Conservation (phyloP, 805 yeast species). For the Candida nitratophila region DNA sequence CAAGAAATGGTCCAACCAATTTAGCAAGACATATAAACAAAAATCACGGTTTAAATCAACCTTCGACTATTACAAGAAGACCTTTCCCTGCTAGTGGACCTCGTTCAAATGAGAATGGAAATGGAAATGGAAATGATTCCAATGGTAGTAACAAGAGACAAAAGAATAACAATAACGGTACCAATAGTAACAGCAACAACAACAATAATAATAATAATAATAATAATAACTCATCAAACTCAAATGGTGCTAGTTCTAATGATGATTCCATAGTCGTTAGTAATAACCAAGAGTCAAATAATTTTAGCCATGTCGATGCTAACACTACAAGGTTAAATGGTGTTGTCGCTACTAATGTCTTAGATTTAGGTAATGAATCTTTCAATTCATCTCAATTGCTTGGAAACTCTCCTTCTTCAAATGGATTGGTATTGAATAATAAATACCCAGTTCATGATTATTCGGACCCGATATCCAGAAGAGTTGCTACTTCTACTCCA, state of each 20-base stretch:
- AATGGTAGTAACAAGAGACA: too few species aligned
- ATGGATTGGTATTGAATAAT: background rate
- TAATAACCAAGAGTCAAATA: background rate
- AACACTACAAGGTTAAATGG: background rate
- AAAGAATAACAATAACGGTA: too few species aligned
- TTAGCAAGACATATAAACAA: constrained; percentile 25
- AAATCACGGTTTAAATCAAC: constrained; percentile 20
- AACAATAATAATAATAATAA: too few species aligned
- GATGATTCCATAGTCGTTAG: background rate
- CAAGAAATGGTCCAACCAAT: constrained; percentile 29
- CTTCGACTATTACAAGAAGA: constrained; percentile 20
- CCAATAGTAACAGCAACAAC: too few species aligned
- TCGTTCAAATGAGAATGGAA: background rate
- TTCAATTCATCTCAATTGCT: background rate
- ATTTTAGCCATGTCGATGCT: background rate
- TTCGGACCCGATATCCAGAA: constrained; percentile 13
- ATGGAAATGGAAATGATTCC: background rate
- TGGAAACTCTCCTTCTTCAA: background rate
- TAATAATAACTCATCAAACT: background rate
- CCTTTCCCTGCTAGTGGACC: constrained; percentile 12
- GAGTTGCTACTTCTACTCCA: constrained; percentile 17
- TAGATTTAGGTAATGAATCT: background rate
- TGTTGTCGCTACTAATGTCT: background rate
- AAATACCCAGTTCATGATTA: constrained; percentile 9
- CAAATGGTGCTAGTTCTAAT: background rate